A percentile compares a stretch with the other conserved stretches of the same genome.
These are phyloP conservation scores for Nakazawaea anatomiae DNA, from an alignment of 805 yeast species.

Conservation along the genomic window DNA sequence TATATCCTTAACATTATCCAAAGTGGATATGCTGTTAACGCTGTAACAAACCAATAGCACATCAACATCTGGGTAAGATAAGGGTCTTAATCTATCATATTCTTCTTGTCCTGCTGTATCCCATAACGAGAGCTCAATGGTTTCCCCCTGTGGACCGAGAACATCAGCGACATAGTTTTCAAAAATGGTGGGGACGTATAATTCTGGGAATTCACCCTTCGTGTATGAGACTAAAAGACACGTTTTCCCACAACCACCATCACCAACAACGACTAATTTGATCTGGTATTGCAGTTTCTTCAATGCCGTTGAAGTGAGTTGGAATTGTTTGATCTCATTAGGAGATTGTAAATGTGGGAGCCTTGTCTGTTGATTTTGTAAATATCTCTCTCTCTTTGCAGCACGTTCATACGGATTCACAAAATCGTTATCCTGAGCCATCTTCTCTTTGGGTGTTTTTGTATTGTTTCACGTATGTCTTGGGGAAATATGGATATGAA, in stretches of 20 bases:
- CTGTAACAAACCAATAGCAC: slow-evolving; percentile 72
- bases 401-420: slow-evolving; percentile 9
- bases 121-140: slow-evolving; percentile 73
- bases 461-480: not conserved
- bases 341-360: slow-evolving; percentile 2
- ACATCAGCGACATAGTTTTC: slow-evolving; percentile 68
- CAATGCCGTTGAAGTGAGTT: not conserved
- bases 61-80: slow-evolving; percentile 76
- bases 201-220: slow-evolving; percentile 62
- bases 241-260: slow-evolving; percentile 90
- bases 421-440: not conserved
- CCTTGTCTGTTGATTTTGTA: not conserved
- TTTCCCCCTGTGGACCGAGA: slow-evolving; percentile 36
- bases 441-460: not conserved
- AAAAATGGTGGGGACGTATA: slow-evolving; percentile 78
- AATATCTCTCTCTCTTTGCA: slow-evolving; percentile 2
- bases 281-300: slow-evolving; percentile 15
- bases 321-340: not conserved
- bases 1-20: slow-evolving; percentile 67
- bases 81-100: slow-evolving; percentile 72
- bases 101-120: slow-evolving; percentile 92
- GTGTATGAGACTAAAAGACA: slow-evolving; percentile 56
- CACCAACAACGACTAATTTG: slow-evolving; percentile 71
- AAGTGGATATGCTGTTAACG: slow-evolving; percentile 52
- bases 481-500: too few species aligned